Conservation (phyloP, 148 eudicot species). For the Amaranthus cruentus region DNA sequence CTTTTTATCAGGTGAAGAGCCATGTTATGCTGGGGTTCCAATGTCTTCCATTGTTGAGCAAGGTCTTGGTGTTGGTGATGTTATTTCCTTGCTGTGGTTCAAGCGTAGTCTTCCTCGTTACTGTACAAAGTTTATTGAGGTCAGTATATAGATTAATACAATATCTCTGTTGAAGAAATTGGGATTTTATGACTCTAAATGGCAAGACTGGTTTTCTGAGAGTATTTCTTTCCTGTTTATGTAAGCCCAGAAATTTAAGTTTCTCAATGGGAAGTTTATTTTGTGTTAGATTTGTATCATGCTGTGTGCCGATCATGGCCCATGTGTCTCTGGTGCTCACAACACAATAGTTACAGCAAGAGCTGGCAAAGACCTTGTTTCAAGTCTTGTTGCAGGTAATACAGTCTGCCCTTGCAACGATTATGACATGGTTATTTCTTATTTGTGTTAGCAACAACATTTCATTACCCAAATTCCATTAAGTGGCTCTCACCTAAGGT, state of each 20-base stretch:
- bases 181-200: not conserved
- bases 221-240: too few species aligned
- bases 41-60: conserved; percentile 95
- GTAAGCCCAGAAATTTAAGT: not conserved
- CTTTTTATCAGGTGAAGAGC: conserved; percentile 77
- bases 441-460: not conserved
- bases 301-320: conserved; percentile 99
- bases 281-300: conserved; percentile 72
- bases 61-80: conserved; percentile 96
- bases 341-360: conserved; percentile 95
- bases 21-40: conserved; percentile 91
- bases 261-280: not conserved
- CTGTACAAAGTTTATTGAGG: conserved; percentile 95
- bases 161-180: not conserved
- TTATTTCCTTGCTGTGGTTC: conserved; percentile 94
- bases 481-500: too few species aligned
- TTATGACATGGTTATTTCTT: not conserved
- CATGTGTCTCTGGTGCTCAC: conserved; percentile 99
- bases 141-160: conserved; percentile 12
- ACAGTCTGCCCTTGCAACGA: not conserved
- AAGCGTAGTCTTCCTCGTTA: conserved; percentile 98
- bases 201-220: not conserved
- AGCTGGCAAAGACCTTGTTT: conserved; percentile 97
- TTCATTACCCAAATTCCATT: too few species aligned
- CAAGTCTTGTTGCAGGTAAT: conserved; percentile 93